Base-by-base conservation (phyloP, 257 asterid species). In the Petrea volubilis region DNA sequence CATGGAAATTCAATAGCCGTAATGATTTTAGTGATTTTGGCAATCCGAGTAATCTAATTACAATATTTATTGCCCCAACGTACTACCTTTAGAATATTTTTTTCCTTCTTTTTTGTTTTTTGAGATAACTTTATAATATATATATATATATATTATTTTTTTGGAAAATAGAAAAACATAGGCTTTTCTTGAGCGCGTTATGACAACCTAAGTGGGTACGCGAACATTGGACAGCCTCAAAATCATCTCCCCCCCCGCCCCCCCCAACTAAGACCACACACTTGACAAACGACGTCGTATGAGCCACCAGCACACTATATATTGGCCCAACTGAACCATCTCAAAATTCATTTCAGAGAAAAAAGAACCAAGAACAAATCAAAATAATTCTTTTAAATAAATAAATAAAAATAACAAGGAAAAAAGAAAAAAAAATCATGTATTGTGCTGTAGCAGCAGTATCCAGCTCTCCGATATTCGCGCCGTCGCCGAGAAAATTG, bases 381-480 rank as follows among this genome's bases (percentile, higher is more conserved):
- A 1, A 34, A 44, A 53, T 52, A 61, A 60, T 24, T 40, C 21
- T 5, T 1, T 46, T 1, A 25, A 21, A 18, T 10, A 46, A 2
- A 33, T 2, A 38, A 43, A 23, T 8, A 20, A 20, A 51, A 51
- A 51, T 5, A 10, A 15, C 24, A 2, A 20, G 7, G 15, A 2
- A 5, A 36, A 4, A 36, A 14, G 7, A 46, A 18, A 27, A 7
- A 8, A 60, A 7, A 71, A 78, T 64, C 83, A 88, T 88, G 95
- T 77, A 79, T 57, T 79, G 80, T 67, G 83, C 86, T 46, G 65
- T 85, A 68, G 85, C 95, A 17, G 63, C 79, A 29, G 78, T 61
- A 11, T 61, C 86, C 29, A 86, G 80, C 65, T 77, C 96, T 33
- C 89, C 93, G 0, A 73, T 87, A 15, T 85, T 89, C 81, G 74